Base-by-base conservation (phyloP, 2,329 filamentous ascomycete species). In the Ceratocystiopsis minuta region DNA sequence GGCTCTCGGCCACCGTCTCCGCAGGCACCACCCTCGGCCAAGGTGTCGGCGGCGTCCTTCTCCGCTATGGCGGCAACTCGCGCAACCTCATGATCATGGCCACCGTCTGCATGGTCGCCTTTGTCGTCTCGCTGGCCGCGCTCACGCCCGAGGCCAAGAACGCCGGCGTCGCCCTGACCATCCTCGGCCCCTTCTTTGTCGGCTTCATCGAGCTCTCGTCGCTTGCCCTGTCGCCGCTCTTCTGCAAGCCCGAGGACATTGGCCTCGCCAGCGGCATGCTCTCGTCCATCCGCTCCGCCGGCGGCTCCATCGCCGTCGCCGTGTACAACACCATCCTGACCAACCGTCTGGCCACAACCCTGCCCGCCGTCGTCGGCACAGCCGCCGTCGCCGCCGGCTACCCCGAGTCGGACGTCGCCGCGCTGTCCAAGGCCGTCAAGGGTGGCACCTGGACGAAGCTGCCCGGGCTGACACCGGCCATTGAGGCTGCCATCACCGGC, bases 211-310 rank as follows among this genome's bases (percentile, higher is more conserved):
- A 60, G 45, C 48, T 58, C 10, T 52, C 53, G 7, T 54, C 57
- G 2, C 46, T 60, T 11, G 53, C 57, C 7, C 48, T 60, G 20
- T 57, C 57, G 1, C 56, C 56, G 15, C 52, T 60, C 1, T 62
- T 62, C 48, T 59, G 57, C 39, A 54, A 55, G 16, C 52, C 56
- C 0, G 52, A 58, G 14, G 59, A 64, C 15, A 63, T 64, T 36
- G 61, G 61, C 24, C 50, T 61, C 9, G 60, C 61, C 2, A 60
- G 55, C 6, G 60, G 60, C n/a, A 45, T 61, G 12, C 50, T 61
- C 6, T 58, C 59, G 2, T 61, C 59, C 3, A 58, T 63, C 33
- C 57, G 60, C 5, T 58, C 60, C 1, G 57, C 50, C 11, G 39
- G 57, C 18, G 56, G 56, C 16, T 50, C 51, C 36, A 55, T 59